Base-by-base conservation (phyloP, 2,329 filamentous ascomycete species). In the Paecilomyces niveus region DNA sequence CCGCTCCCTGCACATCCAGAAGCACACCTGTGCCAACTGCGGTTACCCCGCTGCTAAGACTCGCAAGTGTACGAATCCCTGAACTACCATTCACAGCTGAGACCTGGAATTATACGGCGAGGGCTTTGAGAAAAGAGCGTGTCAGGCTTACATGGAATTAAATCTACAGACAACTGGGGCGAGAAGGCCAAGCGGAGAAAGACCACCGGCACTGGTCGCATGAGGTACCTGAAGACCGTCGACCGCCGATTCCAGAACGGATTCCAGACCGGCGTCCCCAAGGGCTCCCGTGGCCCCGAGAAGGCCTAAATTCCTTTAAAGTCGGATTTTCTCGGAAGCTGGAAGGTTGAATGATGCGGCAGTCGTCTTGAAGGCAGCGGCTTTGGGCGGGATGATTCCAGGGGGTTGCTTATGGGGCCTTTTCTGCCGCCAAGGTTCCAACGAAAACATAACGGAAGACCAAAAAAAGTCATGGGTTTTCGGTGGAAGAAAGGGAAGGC, bases 101-200 rank as follows among this genome's bases (percentile, higher is more conserved):
- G 53, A 90, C 63, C 62, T 54, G 53, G 63, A 55, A 60, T 55
- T 60, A 50, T 61, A 54, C 56, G 56, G 59, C 56, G 56, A 55
- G 18, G n/a, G 39, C 21, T 45, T 24, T 57, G 56, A 24, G 49
- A 55, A 58, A 13, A 18, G 54, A 18, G 26, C 13, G 61, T 22
- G 59, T 56, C 61, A 61, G 52, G 24, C 63, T 65, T 65, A 68
- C 70, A 71, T 65, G 72, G 65, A 66, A 61, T 57, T 58, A 63
- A 63, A 57, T 58, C 54, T 63, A 77, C 77, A 97, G 93, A 88
- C 89, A 97, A 99, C 90, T 99, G 94, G 94, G 87, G 90, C 80
- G 93, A 97, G 87, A 99, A 99, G 90, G 93, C 92, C 74, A 97
- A 97, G 91, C 86, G 94, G 81, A 95, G 94, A 89, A 97, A 97